Evolutionary conservation across 208 protist species (phyloP).

Genomic region (Trypanosoma congolense): DNA sequence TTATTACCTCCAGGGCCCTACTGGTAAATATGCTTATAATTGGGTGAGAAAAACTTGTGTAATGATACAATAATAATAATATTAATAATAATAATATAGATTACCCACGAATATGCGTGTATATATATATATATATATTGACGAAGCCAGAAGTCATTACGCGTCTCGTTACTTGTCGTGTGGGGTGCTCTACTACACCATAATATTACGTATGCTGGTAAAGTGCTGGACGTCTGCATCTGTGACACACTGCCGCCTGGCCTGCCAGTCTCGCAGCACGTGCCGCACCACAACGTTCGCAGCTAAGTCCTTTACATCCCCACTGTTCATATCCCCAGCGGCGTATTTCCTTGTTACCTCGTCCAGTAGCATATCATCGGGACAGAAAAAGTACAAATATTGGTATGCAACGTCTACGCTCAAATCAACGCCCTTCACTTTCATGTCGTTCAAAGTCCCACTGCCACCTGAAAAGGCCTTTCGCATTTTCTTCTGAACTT

Average conservation of each 20-base stretch:
- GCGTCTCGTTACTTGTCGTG: too few relatives aligned
- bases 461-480: constrained; percentile 97
- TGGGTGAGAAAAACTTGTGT: too few relatives aligned
- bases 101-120: too few relatives aligned
- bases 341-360: constrained; percentile 71
- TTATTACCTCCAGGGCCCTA: too few relatives aligned
- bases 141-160: too few relatives aligned
- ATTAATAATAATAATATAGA: too few relatives aligned
- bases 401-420: constrained; percentile 95
- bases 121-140: too few relatives aligned
- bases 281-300: constrained; percentile 61
- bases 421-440: constrained; percentile 88
- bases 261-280: constrained; percentile 63
- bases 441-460: constrained; percentile 94
- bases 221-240: constrained; percentile 69
- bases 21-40: too few relatives aligned
- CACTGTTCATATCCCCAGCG: constrained; percentile 66
- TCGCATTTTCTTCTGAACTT: constrained; percentile 95
- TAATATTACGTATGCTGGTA: constrained; percentile 69
- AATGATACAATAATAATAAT: too few relatives aligned
- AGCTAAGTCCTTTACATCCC: constrained; percentile 71
- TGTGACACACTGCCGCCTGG: constrained; percentile 51
- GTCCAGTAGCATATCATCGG: constrained; percentile 91
- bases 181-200: constrained; percentile 33
- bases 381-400: constrained; percentile 96